phyloP scores from a whole-genome alignment of 177 flowering plant species.

The Vitis hybrid region DNA sequence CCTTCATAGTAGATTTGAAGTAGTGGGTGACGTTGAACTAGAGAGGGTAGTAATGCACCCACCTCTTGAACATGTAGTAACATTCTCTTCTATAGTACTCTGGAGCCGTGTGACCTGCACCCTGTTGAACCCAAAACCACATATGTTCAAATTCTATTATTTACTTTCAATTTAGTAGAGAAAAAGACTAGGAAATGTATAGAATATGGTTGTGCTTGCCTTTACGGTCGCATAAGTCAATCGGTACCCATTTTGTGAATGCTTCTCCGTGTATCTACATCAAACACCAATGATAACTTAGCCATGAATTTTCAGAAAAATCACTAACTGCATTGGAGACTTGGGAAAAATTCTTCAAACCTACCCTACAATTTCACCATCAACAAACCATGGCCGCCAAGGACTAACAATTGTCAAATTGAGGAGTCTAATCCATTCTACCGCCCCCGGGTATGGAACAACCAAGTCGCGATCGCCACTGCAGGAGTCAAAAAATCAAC shows the following conservation, averaged over 20 bases:
- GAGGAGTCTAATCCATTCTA: conserved; percentile 18
- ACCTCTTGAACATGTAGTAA: conserved; percentile 19
- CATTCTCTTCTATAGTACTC: conserved; percentile 18
- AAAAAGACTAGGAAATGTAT: neutral
- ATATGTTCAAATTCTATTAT: neutral
- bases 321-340: no score
- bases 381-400: conserved; percentile 31
- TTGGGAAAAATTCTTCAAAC: neutral
- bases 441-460: conserved; percentile 18
- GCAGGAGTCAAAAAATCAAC: neutral
- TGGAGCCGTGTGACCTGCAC: conserved; percentile 22
- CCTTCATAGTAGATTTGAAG: no score
- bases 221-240: conserved; percentile 17
- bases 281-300: neutral
- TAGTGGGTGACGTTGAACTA: no score
- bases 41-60: conserved; percentile 20
- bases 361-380: conserved; percentile 27
- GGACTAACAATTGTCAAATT: conserved; percentile 10
- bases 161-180: neutral
- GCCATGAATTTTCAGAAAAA: no score
- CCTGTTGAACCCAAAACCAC: conserved; percentile 3
- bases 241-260: conserved; percentile 6
- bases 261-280: conserved; percentile 15
- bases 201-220: neutral
- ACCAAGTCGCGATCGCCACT: conserved; percentile 36